Base-by-base conservation (phyloP, 73 alveolate species). In the Tetrahymena borealis region DNA sequence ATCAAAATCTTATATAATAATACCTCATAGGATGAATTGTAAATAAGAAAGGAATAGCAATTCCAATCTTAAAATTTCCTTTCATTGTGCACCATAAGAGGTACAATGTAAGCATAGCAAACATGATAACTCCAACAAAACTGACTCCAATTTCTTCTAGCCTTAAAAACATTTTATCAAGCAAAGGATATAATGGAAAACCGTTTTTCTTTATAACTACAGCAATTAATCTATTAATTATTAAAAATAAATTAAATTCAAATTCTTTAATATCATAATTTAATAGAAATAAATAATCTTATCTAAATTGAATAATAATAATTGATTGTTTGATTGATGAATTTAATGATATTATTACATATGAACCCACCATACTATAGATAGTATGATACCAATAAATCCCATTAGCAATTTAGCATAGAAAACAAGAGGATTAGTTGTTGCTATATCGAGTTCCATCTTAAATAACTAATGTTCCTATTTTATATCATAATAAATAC, bases 1-100 rank as follows among this genome's bases (percentile, higher is more conserved):
- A 41, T 4, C 16, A 1, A 41, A 41, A 41, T 5, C 3, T 39
- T 7, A 13, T 7, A 78, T 15, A 11, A 24, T 12, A 78, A 93
- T 96, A 95, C 97, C 78, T 92, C 96, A 97, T 90, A 1, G 99
- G 99, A 90, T 96, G 97, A 90, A 97, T 94, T 28, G 97, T 93
- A 31, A 95, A 91, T 28, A 93, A 79, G 97, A 95, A 94, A 93
- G 96, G 96, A 77, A 95, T 79, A 94, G 94, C 94, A 79, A 97
- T 91, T 11, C 97, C 98, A 13, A 97, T 78, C 85, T 94, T 96
- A 6, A 96, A 91, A 94, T 97, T 97, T 1, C 99, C 99, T 91
- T 97, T 96, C 33, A 97, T 91, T 1, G 98, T 93, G 4, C 97
- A 91, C 92, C 94, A 90, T 40, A 97, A 91, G 93, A 97, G 91